A percentile compares a stretch with the other conserved stretches of the same genome.
Evolutionary conservation across 371 early-diverging fungal genomes (phyloP).

Genomic region (Rhizomucor miehei): DNA sequence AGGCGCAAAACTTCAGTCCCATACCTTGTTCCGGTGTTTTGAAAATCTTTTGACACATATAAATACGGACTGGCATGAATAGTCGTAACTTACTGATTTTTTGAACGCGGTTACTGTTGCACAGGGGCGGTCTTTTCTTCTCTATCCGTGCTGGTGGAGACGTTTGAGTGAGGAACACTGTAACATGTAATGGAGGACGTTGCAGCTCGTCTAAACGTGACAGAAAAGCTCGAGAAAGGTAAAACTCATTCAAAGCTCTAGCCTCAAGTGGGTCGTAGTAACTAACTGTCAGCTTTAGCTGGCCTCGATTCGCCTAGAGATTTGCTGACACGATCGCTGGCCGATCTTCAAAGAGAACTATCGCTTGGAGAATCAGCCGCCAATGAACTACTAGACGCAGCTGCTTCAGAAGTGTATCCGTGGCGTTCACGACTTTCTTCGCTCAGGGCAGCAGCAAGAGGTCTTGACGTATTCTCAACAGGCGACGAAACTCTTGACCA

Average conservation of each 20-base stretch:
- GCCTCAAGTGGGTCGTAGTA: neutral
- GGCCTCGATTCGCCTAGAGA: conserved; percentile 16
- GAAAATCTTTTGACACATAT: no score
- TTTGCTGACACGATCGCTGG: conserved; percentile 9
- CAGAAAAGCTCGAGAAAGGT: conserved; percentile 5
- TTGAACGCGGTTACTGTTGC: no score
- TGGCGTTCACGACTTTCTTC: conserved; percentile 4
- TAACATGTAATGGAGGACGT: neutral
- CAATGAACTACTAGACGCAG: conserved; percentile 15
- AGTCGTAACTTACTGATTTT: no score
- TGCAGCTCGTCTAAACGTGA: neutral
- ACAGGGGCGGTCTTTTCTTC: no score
- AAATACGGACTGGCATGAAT: no score
- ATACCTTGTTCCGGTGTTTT: no score
- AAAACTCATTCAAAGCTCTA: neutral
- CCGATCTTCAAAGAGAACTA: conserved; percentile 11
- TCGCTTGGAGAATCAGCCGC: conserved; percentile 2
- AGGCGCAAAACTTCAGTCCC: no score
- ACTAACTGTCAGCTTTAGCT: conserved; percentile 7
- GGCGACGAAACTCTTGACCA: conserved; percentile 53
- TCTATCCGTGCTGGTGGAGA: no score
- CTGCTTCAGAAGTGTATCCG: conserved; percentile 18
- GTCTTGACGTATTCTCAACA: conserved; percentile 31
- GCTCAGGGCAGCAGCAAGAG: neutral
- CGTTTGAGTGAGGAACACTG: no score